Evolutionary conservation across 805 yeast genomes (phyloP).

Genomic region (Cyberlindnera xylosilytica): DNA sequence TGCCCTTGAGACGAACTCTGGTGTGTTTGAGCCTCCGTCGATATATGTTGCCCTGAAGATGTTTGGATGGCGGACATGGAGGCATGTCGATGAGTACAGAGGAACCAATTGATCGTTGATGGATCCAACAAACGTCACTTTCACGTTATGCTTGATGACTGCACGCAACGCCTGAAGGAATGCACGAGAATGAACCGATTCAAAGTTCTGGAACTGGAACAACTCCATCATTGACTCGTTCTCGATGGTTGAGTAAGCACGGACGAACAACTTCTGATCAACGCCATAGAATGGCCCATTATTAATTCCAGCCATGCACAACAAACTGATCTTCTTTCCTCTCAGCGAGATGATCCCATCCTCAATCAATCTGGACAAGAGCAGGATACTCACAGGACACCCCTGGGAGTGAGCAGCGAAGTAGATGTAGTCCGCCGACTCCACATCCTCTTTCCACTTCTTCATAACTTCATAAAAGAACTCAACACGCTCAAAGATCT

Average conservation of each 20-base stretch:
- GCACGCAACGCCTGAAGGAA: constrained; percentile 64
- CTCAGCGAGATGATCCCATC: constrained; percentile 42
- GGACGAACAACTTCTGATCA: constrained; percentile 77
- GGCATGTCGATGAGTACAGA: constrained; percentile 78
- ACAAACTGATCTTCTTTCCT: constrained; percentile 52
- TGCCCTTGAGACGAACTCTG: constrained; percentile 72
- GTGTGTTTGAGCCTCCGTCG: constrained; percentile 77
- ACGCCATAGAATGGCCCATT: constrained; percentile 92
- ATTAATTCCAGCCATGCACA: constrained; percentile 95
- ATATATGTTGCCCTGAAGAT: constrained; percentile 85
- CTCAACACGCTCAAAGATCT: constrained; percentile 79
- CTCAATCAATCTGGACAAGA: constrained; percentile 70
- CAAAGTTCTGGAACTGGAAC: constrained; percentile 81
- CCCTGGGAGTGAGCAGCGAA: constrained; percentile 97
- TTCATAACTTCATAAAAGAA: constrained; percentile 70
- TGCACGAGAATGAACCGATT: constrained; percentile 67
- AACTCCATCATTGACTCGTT: constrained; percentile 81
- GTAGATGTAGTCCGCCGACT: constrained; percentile 80
- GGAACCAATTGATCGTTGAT: constrained; percentile 95
- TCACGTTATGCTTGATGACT: constrained; percentile 67
- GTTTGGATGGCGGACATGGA: constrained; percentile 85
- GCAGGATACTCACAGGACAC: constrained; percentile 80
- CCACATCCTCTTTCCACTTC: constrained; percentile 54
- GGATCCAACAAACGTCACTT: constrained; percentile 80
- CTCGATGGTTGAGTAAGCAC: constrained; percentile 89